Conservation (phyloP, 73 alveolate genomes). For the Breviolum minutum region DNA sequence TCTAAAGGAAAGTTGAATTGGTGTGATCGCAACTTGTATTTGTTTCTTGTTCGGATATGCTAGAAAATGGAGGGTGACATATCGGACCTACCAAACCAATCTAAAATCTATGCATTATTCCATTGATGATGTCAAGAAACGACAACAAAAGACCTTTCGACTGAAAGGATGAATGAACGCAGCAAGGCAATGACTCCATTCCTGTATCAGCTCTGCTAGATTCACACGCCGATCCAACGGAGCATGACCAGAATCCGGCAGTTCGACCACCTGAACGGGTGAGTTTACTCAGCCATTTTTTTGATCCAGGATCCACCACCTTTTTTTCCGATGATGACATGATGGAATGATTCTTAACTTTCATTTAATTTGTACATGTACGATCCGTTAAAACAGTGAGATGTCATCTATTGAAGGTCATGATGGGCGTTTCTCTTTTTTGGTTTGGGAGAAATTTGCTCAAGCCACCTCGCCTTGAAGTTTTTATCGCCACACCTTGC, state of each 20-base stretch:
- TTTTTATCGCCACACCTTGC: slow-evolving; percentile 78
- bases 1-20: not conserved
- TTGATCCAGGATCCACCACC: not conserved
- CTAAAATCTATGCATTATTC: too few species aligned
- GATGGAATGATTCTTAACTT: too few species aligned
- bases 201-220: slow-evolving; percentile 48
- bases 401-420: not conserved
- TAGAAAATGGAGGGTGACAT: too few species aligned
- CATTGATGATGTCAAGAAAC: too few species aligned
- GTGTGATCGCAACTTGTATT: not conserved
- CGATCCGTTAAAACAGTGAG: not conserved
- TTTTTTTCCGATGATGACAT: not conserved
- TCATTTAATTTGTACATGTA: not conserved
- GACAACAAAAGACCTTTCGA: too few species aligned
- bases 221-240: slow-evolving; percentile 67
- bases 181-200: too few species aligned
- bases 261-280: slow-evolving; percentile 38
- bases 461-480: slow-evolving; percentile 31
- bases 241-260: slow-evolving; percentile 47
- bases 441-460: too few species aligned
- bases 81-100: too few species aligned
- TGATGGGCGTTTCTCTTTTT: not conserved
- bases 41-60: too few species aligned
- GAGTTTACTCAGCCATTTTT: not conserved
- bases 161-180: too few species aligned